Conservation (phyloP, 208 protist genomes). For the Leishmania arabica region DNA sequence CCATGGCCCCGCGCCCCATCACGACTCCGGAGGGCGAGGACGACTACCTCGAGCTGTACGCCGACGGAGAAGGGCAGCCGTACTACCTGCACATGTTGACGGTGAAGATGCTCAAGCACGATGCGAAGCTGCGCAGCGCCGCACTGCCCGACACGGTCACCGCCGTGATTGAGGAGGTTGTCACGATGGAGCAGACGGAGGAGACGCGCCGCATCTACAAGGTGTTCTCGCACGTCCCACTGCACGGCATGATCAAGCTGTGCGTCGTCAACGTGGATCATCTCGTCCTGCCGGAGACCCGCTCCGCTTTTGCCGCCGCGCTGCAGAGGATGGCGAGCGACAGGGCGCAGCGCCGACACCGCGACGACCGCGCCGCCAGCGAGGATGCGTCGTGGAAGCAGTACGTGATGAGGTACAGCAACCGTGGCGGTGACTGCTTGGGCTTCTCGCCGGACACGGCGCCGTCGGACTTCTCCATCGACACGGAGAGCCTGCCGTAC, state of each 20-base stretch:
- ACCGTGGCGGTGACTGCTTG: conserved; percentile 6
- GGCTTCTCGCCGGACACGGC: conserved; percentile 29
- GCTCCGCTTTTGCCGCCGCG: conserved; percentile 43
- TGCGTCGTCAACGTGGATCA: conserved; percentile 72
- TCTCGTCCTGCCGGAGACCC: conserved; percentile 63
- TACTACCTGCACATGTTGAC: conserved; percentile 84
- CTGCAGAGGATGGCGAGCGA: conserved; percentile 46
- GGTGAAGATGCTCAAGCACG: conserved; percentile 79
- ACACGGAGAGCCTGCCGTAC: conserved; percentile 53
- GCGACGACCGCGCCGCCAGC: conserved; percentile 27
- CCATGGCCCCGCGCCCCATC: conserved; percentile 29
- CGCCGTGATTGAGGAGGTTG: conserved; percentile 63
- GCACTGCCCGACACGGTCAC: conserved; percentile 52
- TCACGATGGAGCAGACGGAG: conserved; percentile 70
- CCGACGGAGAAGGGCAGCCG: conserved; percentile 69
- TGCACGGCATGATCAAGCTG: conserved; percentile 77
- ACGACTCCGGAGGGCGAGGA: neutral
- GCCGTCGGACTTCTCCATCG: conserved; percentile 55
- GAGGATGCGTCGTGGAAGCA: conserved; percentile 72
- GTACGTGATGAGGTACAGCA: conserved; percentile 63
- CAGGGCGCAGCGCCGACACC: conserved; percentile 31
- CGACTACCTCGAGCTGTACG: conserved; percentile 69
- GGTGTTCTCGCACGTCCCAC: conserved; percentile 77
- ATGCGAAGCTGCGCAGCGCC: conserved; percentile 53
- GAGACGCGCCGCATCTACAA: conserved; percentile 74